Conservation (phyloP, 1,139 yeast genomes). For the Eremothecium gossypii region DNA sequence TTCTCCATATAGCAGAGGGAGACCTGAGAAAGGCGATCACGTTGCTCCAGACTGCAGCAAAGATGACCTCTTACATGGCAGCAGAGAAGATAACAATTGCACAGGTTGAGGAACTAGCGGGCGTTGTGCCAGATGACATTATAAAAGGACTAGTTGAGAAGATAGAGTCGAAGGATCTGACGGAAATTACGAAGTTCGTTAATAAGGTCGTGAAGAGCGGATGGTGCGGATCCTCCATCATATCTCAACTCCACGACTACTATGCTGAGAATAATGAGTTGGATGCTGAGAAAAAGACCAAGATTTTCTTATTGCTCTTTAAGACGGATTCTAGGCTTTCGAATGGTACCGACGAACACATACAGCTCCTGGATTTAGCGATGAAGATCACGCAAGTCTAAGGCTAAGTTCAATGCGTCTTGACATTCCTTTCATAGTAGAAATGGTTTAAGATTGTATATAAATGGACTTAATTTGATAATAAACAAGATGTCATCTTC, state of each 20-base stretch:
- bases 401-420: constrained; percentile 1
- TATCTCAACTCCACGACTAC: constrained; percentile 71
- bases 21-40: constrained; percentile 93
- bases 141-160: constrained; percentile 37
- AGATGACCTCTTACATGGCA: constrained; percentile 35
- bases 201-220: constrained; percentile 60
- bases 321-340: constrained; percentile 66
- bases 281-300: constrained; percentile 49
- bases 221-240: constrained; percentile 76
- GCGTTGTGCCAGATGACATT: constrained; percentile 58
- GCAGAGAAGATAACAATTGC: constrained; percentile 27
- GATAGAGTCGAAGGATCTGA: constrained; percentile 34
- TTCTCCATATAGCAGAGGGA: constrained; percentile 66
- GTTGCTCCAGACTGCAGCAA: constrained; percentile 77
- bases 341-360: constrained; percentile 86
- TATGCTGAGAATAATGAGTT: constrained; percentile 52
- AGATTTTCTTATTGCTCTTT: constrained; percentile 55
- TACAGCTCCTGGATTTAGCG: constrained; percentile 67
- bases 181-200: constrained; percentile 39
- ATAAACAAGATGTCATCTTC: not conserved
- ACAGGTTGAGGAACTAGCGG: constrained; percentile 64
- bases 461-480: constrained; percentile 2
- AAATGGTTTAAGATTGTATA: no score
- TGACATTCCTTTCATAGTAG: not conserved
- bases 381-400: constrained; percentile 42